These are phyloP conservation scores for Rhynchosporium secalis DNA, from an alignment of 2,329 filamentous ascomycete genomes.

Conservation along the genomic window DNA sequence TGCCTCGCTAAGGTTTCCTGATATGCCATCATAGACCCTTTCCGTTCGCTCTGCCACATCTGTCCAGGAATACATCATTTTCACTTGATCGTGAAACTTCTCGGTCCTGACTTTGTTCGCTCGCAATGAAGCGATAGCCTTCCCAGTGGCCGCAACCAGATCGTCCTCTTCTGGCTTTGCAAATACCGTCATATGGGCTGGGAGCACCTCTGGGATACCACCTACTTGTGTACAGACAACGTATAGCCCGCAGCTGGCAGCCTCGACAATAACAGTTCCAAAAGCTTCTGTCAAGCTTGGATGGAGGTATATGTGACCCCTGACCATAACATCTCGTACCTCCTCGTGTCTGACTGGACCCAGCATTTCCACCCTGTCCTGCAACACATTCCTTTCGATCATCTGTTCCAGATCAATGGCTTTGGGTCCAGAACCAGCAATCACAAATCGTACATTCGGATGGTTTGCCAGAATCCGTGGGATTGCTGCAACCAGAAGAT, in stretches of 20 bases:
- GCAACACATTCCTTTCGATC: conserved; percentile 90
- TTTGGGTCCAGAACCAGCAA: conserved; percentile 93
- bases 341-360: conserved; percentile 93
- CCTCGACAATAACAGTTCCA: conserved; percentile 96
- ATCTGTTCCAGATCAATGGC: conserved; percentile 98
- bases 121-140: conserved; percentile 82
- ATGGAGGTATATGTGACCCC: conserved; percentile 94
- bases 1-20: conserved; percentile 77
- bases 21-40: conserved; percentile 91
- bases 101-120: conserved; percentile 88
- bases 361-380: conserved; percentile 90
- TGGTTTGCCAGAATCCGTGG: conserved; percentile 87
- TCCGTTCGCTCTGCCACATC: conserved; percentile 94
- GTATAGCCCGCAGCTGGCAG: conserved; percentile 91
- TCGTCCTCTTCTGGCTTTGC: conserved; percentile 97
- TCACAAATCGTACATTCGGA: conserved; percentile 93
- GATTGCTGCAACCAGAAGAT: conserved; percentile 93
- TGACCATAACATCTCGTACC: conserved; percentile 95
- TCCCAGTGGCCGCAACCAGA: conserved; percentile 82
- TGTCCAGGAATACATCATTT: conserved; percentile 98
- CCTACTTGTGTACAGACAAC: conserved; percentile 96
- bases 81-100: conserved; percentile 93
- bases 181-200: conserved; percentile 95
- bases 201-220: conserved; percentile 93
- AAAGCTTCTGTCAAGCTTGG: conserved; percentile 96